These are phyloP conservation scores for Globisporangium uncinulatum DNA, from an alignment of 352 stramenopile species.

Conservation along the genomic window DNA sequence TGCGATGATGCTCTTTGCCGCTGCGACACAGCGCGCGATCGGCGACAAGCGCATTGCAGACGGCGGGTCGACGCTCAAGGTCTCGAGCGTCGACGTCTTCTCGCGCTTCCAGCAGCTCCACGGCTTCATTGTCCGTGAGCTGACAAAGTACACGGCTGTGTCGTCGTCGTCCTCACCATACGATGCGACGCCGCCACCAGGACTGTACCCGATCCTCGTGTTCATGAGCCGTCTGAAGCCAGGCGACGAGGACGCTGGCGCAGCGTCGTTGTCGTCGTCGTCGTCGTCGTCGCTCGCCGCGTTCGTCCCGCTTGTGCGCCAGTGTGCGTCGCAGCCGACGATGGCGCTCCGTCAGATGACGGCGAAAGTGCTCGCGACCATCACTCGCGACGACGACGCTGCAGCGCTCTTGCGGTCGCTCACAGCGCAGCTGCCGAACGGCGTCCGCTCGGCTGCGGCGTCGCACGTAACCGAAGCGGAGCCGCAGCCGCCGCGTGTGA, in stretches of 20 bases:
- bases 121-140: constrained; percentile 48
- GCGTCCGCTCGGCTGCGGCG: constrained; percentile 11
- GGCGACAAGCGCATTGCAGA: constrained; percentile 83
- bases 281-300: constrained; percentile 24
- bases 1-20: constrained; percentile 90
- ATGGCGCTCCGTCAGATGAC: constrained; percentile 79
- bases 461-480: neutral
- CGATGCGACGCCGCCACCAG: constrained; percentile 28
- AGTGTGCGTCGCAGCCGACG: constrained; percentile 63
- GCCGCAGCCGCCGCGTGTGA: constrained; percentile 1
- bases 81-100: constrained; percentile 73
- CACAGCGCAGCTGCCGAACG: constrained; percentile 32
- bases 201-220: constrained; percentile 72
- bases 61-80: constrained; percentile 46
- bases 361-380: constrained; percentile 64
- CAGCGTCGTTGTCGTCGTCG: constrained; percentile 4
- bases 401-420: constrained; percentile 31
- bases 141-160: constrained; percentile 33
- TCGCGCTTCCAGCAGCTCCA: constrained; percentile 70
- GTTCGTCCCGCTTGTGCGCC: constrained; percentile 65
- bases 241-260: constrained; percentile 43
- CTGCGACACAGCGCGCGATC: constrained; percentile 69
- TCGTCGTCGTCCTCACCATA: constrained; percentile 2
- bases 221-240: constrained; percentile 73
- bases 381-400: constrained; percentile 55